Percentiles rank a stretch among this genome's conserved stretches.
Evolutionary conservation across 164 flowering plant genomes (phyloP).

Genomic region (Paratinospora sagittata): DNA sequence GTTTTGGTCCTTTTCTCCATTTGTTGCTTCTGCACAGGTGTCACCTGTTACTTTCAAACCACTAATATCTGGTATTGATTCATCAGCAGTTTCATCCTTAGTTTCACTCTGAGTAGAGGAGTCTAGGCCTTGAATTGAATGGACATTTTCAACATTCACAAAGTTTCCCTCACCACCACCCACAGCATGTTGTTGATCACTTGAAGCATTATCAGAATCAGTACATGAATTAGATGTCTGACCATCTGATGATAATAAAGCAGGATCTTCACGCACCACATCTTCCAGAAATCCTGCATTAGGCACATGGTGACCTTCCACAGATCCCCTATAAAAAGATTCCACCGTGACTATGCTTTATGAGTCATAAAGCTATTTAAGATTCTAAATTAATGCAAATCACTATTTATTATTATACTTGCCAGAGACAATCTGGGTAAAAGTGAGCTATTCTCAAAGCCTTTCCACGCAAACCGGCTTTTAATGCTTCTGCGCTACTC

Average conservation of each 20-base stretch:
- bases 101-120: slow-evolving; percentile 15
- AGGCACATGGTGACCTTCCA: slow-evolving; percentile 67
- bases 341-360: neutral
- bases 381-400: neutral
- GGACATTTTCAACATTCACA: slow-evolving; percentile 17
- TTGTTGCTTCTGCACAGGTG: slow-evolving; percentile 26
- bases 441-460: slow-evolving; percentile 73
- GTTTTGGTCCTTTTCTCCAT: slow-evolving; percentile 42
- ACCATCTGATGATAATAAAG: slow-evolving; percentile 26
- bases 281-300: slow-evolving; percentile 86
- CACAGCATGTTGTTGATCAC: slow-evolving; percentile 21
- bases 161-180: slow-evolving; percentile 22
- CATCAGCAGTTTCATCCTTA: slow-evolving; percentile 25
- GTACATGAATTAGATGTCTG: slow-evolving; percentile 31
- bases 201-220: slow-evolving; percentile 26
- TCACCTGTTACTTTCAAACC: slow-evolving; percentile 38
- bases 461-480: slow-evolving; percentile 94
- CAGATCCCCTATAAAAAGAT: slow-evolving; percentile 63
- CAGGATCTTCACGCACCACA: slow-evolving; percentile 75
- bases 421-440: slow-evolving; percentile 80
- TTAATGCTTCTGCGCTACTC: slow-evolving; percentile 77
- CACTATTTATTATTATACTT: slow-evolving; percentile 23
- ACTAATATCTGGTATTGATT: slow-evolving; percentile 27
- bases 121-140: slow-evolving; percentile 19
- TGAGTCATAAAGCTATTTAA: slow-evolving; percentile 1